Conservation (phyloP, 768 basidiomycete species). For the Calvatia gigantea region DNA sequence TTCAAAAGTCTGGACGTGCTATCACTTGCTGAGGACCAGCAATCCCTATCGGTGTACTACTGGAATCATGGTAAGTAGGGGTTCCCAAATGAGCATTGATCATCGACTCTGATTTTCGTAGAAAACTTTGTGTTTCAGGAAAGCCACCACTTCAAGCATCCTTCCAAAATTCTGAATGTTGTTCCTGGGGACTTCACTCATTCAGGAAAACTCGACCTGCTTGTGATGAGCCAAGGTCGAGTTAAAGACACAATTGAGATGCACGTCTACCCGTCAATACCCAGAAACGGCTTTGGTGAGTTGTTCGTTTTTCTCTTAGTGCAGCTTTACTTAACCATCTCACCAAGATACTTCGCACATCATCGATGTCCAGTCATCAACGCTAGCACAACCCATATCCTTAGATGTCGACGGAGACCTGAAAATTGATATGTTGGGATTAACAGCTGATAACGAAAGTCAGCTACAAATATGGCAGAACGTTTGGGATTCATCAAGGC, state of each 20-base stretch:
- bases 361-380: conserved; percentile 59
- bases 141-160: conserved; percentile 51
- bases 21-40: conserved; percentile 70
- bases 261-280: conserved; percentile 63
- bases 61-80: conserved; percentile 73
- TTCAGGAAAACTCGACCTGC: conserved; percentile 85
- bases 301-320: background rate
- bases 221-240: conserved; percentile 74
- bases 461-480: conserved; percentile 76
- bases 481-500: conserved; percentile 60
- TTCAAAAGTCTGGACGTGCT: conserved; percentile 71
- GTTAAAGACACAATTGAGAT: conserved; percentile 55
- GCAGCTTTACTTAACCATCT: background rate
- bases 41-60: conserved; percentile 68
- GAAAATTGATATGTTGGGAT: conserved; percentile 83
- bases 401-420: conserved; percentile 88
- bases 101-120: conserved; percentile 23
- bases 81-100: background rate
- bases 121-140: conserved; percentile 56
- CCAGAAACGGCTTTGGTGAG: conserved; percentile 66
- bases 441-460: conserved; percentile 37
- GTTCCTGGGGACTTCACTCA: conserved; percentile 94
- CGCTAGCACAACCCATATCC: conserved; percentile 75
- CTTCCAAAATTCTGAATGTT: conserved; percentile 65
- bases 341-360: conserved; percentile 37